These are phyloP conservation scores for Sphaerulina musiva DNA, from an alignment of 2,329 filamentous ascomycete genomes.

Conservation along the genomic window DNA sequence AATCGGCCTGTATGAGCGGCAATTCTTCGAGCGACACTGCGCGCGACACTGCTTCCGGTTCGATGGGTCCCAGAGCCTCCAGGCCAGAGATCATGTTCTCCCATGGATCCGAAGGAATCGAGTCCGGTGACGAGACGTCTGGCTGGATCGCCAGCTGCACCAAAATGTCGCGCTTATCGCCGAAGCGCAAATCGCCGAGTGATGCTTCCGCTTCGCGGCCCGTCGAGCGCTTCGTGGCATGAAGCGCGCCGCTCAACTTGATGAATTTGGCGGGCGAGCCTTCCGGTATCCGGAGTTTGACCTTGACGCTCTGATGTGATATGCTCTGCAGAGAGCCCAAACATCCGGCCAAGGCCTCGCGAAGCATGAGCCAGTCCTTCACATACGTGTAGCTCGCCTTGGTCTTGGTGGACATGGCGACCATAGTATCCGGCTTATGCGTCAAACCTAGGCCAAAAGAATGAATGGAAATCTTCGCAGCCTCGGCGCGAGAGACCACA, in stretches of 20 bases:
- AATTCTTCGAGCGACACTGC: conserved; percentile 86
- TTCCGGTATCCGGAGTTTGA: conserved; percentile 88
- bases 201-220: conserved; percentile 90
- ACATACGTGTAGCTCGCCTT: conserved; percentile 98
- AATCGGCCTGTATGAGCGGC: conserved; percentile 87
- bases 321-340: conserved; percentile 84
- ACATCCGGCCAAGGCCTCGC: conserved; percentile 90
- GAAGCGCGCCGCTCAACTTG: conserved; percentile 93
- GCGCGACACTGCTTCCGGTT: conserved; percentile 71
- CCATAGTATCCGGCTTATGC: conserved; percentile 98
- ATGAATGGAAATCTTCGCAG: conserved; percentile 95
- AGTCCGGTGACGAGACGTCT: conserved; percentile 74
- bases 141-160: conserved; percentile 90
- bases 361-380: conserved; percentile 99
- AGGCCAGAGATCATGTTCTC: conserved; percentile 93
- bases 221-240: conserved; percentile 92
- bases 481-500: conserved; percentile 91
- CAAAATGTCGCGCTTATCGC: conserved; percentile 88
- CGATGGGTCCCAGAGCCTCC: conserved; percentile 80
- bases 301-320: conserved; percentile 96
- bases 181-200: conserved; percentile 85
- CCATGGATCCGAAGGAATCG: conserved; percentile 89
- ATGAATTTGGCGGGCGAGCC: conserved; percentile 97
- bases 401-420: conserved; percentile 87
- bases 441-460: conserved; percentile 95